These are phyloP conservation scores for Exophiala oligosperma DNA, from an alignment of 2,329 filamentous ascomycete genomes.

Conservation along the genomic window DNA sequence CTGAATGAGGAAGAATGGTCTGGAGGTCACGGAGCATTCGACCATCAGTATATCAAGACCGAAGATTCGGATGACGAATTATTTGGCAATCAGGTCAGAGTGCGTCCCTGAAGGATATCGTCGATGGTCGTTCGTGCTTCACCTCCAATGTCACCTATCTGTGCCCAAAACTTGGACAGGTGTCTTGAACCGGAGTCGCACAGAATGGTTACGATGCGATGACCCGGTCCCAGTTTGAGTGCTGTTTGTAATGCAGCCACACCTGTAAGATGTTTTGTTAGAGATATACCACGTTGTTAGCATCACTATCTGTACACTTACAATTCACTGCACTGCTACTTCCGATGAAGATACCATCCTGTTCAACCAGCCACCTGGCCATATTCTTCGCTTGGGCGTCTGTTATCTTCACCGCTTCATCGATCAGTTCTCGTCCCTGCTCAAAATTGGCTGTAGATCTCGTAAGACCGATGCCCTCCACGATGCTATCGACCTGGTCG, in stretches of 20 bases:
- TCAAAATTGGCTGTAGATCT: constrained; percentile 93
- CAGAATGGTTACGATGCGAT: constrained; percentile 50
- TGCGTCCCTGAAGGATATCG: constrained; percentile 44
- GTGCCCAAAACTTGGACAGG: constrained; percentile 54
- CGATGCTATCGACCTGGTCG: constrained; percentile 90
- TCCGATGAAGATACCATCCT: constrained; percentile 91
- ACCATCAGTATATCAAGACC: constrained; percentile 9
- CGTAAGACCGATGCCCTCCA: constrained; percentile 95
- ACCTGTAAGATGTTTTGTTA: constrained; percentile 34
- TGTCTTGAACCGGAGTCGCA: constrained; percentile 53
- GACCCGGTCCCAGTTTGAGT: constrained; percentile 47
- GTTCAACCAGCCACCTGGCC: constrained; percentile 95
- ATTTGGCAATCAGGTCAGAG: constrained; percentile 31
- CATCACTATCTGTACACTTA: constrained; percentile 34
- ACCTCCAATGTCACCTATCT: constrained; percentile 48
- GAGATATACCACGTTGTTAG: background rate
- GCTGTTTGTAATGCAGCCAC: constrained; percentile 50
- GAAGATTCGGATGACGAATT: constrained; percentile 20
- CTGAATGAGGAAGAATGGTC: background rate
- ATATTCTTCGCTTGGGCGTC: constrained; percentile 88
- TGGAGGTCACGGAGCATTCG: background rate
- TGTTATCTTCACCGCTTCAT: constrained; percentile 84
- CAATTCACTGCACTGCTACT: constrained; percentile 98
- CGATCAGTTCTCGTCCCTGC: constrained; percentile 77
- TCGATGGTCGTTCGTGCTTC: constrained; percentile 46